Conservation (phyloP, 495 filamentous ascomycete genomes). For the Lentithecium fluviatile region DNA sequence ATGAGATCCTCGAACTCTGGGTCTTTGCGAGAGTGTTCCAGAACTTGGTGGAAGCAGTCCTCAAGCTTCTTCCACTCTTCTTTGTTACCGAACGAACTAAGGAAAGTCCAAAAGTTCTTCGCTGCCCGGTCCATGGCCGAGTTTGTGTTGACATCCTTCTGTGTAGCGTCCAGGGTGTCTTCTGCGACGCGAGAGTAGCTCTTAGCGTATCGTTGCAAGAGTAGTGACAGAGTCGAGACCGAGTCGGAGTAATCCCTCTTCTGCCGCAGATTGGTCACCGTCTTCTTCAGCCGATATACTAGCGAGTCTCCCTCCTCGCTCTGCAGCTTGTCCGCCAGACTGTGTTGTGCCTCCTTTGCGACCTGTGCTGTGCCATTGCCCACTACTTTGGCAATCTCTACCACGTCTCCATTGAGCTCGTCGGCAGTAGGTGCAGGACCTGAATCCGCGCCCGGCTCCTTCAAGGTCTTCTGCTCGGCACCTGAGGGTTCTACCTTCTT, state of each 20-base stretch:
- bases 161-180: conserved; percentile 58
- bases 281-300: conserved; percentile 69
- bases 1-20: conserved; percentile 80
- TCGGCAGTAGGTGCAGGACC: conserved; percentile 54
- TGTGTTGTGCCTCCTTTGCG: conserved; percentile 62
- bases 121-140: conserved; percentile 72
- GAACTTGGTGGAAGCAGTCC: conserved; percentile 61
- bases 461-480: conserved; percentile 57
- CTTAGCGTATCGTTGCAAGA: conserved; percentile 76
- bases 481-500: conserved; percentile 67
- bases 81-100: conserved; percentile 73
- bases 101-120: conserved; percentile 70
- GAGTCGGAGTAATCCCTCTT: conserved; percentile 81
- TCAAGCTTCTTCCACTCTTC: conserved; percentile 75
- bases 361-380: conserved; percentile 64
- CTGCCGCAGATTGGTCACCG: conserved; percentile 70
- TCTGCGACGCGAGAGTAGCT: conserved; percentile 71
- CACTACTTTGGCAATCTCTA: conserved; percentile 63
- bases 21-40: conserved; percentile 72
- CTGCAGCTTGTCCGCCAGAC: conserved; percentile 64
- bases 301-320: conserved; percentile 72
- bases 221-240: conserved; percentile 69
- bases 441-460: conserved; percentile 58
- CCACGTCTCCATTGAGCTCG: conserved; percentile 61
- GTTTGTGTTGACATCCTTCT: conserved; percentile 71